Evolutionary conservation across 441 rosid genomes (phyloP).

Genomic region (Brassica hybrid): DNA sequence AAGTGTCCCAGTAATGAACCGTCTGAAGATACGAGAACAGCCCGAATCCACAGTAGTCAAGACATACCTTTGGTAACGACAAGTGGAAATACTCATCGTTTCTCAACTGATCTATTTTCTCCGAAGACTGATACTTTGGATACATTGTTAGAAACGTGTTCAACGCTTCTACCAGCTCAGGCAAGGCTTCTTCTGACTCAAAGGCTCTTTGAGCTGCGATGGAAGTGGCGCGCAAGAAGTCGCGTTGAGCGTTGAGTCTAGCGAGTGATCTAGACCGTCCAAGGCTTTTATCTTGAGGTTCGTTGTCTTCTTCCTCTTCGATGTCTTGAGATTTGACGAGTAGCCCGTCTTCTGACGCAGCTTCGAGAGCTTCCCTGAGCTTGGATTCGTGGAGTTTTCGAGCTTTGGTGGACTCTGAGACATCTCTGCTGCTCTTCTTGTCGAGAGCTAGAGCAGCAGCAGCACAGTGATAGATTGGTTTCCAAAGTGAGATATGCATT

Average conservation of each 20-base stretch:
- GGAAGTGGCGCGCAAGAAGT: conserved; percentile 65
- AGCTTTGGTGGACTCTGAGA: conserved; percentile 42
- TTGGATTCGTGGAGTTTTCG: conserved; percentile 62
- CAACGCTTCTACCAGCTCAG: conserved; percentile 54
- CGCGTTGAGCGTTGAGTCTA: conserved; percentile 64
- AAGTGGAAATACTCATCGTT: conserved; percentile 60
- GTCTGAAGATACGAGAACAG: conserved; percentile 65
- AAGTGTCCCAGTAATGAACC: conserved; percentile 62
- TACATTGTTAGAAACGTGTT: conserved; percentile 66
- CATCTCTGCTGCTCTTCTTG: conserved; percentile 59
- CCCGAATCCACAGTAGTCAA: conserved; percentile 78
- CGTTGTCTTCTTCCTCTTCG: conserved; percentile 31
- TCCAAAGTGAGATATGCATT: conserved; percentile 82
- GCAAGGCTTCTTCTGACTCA: conserved; percentile 53
- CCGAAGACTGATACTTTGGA: conserved; percentile 61
- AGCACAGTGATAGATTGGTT: conserved; percentile 72
- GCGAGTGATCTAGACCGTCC: conserved; percentile 76
- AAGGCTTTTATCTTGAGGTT: conserved; percentile 52
- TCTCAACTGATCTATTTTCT: conserved; percentile 62
- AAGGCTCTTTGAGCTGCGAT: conserved; percentile 61
- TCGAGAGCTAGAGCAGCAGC: conserved; percentile 58
- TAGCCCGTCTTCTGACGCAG: conserved; percentile 70
- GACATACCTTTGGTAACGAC: conserved; percentile 63
- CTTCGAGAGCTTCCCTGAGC: conserved; percentile 73
- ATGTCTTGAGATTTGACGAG: conserved; percentile 67